Percentiles rank a stretch among this genome's conserved stretches.
Conservation (phyloP, 257 asterid genomes). For the Solanum okadae region DNA sequence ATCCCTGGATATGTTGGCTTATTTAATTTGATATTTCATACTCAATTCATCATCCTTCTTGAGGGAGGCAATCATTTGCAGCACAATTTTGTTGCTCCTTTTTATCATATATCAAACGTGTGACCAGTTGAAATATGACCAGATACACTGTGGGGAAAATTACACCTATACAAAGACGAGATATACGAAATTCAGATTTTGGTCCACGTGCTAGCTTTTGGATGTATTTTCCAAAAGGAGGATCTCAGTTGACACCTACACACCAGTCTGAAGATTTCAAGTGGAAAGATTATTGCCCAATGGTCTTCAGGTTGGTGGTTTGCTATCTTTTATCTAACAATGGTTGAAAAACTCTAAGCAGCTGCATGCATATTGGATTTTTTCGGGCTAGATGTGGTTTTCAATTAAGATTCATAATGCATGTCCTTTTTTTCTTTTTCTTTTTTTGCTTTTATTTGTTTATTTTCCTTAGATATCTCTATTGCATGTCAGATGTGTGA, state of each 20-base stretch:
- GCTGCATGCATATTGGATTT: not conserved
- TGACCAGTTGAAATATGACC: slow-evolving; percentile 12
- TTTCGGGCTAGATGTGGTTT: not conserved
- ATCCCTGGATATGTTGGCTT: not conserved
- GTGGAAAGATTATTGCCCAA: slow-evolving; percentile 99
- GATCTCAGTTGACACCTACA: slow-evolving; percentile 83
- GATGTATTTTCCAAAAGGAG: slow-evolving; percentile 91
- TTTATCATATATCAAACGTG: not conserved
- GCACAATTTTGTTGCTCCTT: not conserved
- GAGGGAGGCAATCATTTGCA: not conserved
- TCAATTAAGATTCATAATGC: not conserved
- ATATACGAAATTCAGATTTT: slow-evolving; percentile 75
- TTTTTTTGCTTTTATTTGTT: not conserved
- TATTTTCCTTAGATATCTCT: not conserved
- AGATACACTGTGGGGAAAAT: slow-evolving; percentile 97
- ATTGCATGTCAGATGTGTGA: not conserved
- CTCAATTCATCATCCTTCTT: not conserved
- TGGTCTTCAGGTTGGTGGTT: slow-evolving; percentile 82
- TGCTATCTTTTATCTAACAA: not conserved
- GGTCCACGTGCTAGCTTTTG: slow-evolving; percentile 88
- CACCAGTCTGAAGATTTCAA: slow-evolving; percentile 95
- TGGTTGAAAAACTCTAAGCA: not conserved
- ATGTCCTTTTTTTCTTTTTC: not conserved
- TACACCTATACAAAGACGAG: slow-evolving; percentile 96
- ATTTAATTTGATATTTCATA: not conserved